Base-by-base conservation (phyloP, 2,329 filamentous ascomycete species). In the Intubia oerlemansii region DNA sequence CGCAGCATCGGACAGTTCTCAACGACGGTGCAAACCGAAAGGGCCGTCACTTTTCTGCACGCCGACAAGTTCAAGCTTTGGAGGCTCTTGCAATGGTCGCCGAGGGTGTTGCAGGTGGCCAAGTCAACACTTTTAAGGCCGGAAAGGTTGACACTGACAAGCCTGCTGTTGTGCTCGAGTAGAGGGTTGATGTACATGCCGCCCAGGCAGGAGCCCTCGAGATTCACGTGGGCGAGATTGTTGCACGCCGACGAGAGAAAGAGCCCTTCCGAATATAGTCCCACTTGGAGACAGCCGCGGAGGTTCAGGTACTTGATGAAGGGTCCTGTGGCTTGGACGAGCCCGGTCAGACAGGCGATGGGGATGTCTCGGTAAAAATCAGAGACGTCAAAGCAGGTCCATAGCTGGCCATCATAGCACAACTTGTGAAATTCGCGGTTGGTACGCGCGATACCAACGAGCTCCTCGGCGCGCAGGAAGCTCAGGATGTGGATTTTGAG, bases 391-490 rank as follows among this genome's bases (percentile, higher is more conserved):
- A 95, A 62, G 24, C 64, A 68, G 4, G 70, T 72, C 88, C 88
- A 98, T 11, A 95, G 54, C 51, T 98, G 88, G 2, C 88, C 88
- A 47, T 98, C 85, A 41, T 85, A 92, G 51, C 85, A 93, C 50
- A 79, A 70, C 27, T 63, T 60, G 47, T 91, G 59, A 57, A 88
- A 93, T 5, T 62, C 52, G 47, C 71, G 81, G 44, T 71, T 85
- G 13, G 88, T 76, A 12, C 67, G 56, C 1, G 85, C 91, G 32
- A 66, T 66, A 33, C 71, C 66, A 9, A 93, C 69, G 19, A 95
- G 64, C 45, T 95, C 74, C 43, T 72, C 81, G 1, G 84, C 82
- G 17, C 59, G 58, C 13, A 95, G 57, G 41, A 75, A 81, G 5
- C 67, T 62, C 32, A 95, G 62, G 28, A 93, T 69, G 24, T 78